Base-by-base conservation (phyloP, 305 asterid genomes). In the Fraxinus sp. region DNA sequence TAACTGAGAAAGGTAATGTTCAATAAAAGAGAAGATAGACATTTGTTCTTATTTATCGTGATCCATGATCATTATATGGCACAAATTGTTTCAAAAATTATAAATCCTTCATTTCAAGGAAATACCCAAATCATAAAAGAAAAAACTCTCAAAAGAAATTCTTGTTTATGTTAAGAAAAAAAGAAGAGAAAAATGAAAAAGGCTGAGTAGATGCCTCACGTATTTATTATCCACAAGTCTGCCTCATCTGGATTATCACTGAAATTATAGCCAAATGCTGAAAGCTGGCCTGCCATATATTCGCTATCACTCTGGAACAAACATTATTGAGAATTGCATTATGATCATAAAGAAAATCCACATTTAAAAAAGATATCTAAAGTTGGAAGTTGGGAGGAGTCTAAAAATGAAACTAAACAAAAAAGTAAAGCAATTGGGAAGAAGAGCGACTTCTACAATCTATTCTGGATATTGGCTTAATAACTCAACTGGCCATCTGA, bases 201-300 rank as follows among this genome's bases (percentile, higher is more conserved):
- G 78, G 80, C 39, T 11, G 30, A 80, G 87, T 79, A 71, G 81
- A 75, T 26, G 43, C 75, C 97, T 88, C 84, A 95, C 98, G 98
- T 95, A 88, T 95, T 95, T 87, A 95, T 91, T 37, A 95, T 91
- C 98, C 98, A 93, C 74, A 95, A 85, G 89, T 95, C 98, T 64
- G 98, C 98, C 84, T 92, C 98, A 82, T 95, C 97, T 74, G 93
- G 94, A 86, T 88, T 89, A 66, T 95, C 97, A 41, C 90, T 89
- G 86, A 95, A 83, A 86, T 87, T 89, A 90, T 95, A 95, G 75
- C 98, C 98, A 90, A 91, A 95, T 49, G 98, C 95, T 80, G 98
- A 91, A 82, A 95, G 98, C 87, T 93, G 98, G 20, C 98, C 98
- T 20, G 98, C 98, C 98, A 95, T 95, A 86, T 93, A 95, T 88